These are phyloP conservation scores for Xanthoconium separans DNA, from an alignment of 1,284 basidiomycete genomes.

Conservation along the genomic window DNA sequence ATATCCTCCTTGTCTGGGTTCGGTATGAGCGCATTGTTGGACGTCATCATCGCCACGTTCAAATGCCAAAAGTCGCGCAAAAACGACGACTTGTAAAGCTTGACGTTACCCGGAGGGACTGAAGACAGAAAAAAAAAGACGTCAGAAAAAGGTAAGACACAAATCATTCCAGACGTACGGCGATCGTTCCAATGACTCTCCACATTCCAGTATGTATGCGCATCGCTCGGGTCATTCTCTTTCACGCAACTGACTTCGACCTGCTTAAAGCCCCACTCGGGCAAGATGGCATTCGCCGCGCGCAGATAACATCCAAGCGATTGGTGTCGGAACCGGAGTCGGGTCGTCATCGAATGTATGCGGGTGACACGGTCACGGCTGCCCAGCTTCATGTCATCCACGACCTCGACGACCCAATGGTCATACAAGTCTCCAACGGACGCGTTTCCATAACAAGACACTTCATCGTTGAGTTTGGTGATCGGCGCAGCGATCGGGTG, in stretches of 20 bases:
- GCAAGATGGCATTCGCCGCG: conserved; percentile 86
- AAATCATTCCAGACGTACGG: conserved; percentile 50
- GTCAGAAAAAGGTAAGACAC: conserved; percentile 1
- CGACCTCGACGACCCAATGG: conserved; percentile 92
- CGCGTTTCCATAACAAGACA: conserved; percentile 89
- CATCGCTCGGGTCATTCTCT: conserved; percentile 80
- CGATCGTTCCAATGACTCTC: conserved; percentile 96
- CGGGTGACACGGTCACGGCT: conserved; percentile 57
- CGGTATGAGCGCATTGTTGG: conserved; percentile 96
- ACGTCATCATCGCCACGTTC: conserved; percentile 99
- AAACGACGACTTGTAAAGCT: conserved; percentile 90
- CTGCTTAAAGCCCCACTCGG: conserved; percentile 99
- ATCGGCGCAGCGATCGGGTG: conserved; percentile 88
- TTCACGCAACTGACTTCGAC: conserved; percentile 94
- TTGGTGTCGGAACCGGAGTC: conserved; percentile 83
- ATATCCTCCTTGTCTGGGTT: conserved; percentile 99
- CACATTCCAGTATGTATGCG: conserved; percentile 97
- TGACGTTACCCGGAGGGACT: conserved; percentile 84
- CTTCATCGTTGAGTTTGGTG: conserved; percentile 89
- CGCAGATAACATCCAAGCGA: conserved; percentile 84
- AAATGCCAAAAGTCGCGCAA: conserved; percentile 97
- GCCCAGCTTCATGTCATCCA: conserved; percentile 82
- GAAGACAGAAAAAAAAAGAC: neutral
- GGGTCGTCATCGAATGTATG: conserved; percentile 89
- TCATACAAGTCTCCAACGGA: conserved; percentile 88